These are phyloP conservation scores for Pseudogymnoascus sp. DNA, from an alignment of 2,329 filamentous ascomycete species.

Conservation along the genomic window DNA sequence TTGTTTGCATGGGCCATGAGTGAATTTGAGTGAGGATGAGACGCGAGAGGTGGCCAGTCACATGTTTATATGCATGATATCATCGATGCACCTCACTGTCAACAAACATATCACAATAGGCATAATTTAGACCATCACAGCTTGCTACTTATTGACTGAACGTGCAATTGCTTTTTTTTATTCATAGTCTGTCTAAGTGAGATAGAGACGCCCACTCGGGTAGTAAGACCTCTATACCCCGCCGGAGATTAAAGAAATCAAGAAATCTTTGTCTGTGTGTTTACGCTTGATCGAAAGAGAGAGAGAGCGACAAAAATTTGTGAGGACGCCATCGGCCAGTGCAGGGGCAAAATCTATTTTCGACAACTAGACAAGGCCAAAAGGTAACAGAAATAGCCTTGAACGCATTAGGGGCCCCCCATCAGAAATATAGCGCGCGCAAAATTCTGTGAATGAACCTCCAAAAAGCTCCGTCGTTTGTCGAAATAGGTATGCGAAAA, in stretches of 20 bases:
- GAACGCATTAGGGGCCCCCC: background rate
- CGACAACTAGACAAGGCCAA: constrained; percentile 4
- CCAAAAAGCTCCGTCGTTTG: constrained; percentile 24
- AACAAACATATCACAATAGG: background rate
- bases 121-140: background rate
- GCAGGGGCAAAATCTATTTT: constrained; percentile 7
- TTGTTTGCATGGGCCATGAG: background rate
- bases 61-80: background rate
- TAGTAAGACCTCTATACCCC: constrained; percentile 3
- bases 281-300: constrained; percentile 6
- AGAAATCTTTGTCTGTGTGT: constrained; percentile 4
- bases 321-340: constrained; percentile 14
- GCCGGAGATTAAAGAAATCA: constrained; percentile 9
- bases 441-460: constrained; percentile 24
- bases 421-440: constrained; percentile 21
- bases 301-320: constrained; percentile 3
- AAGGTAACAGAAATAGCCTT: background rate
- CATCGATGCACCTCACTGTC: background rate
- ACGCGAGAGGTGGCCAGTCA: background rate
- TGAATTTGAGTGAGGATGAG: background rate
- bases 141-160: background rate
- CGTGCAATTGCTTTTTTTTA: constrained; percentile 10
- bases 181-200: constrained; percentile 10
- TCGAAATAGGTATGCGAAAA: constrained; percentile 20
- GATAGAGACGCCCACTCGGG: constrained; percentile 10